Evolutionary conservation across 2,329 filamentous ascomycete genomes (phyloP), one percentile per base, ranked within the genome.

Genomic region (Elsinoe ampelina): DNA sequence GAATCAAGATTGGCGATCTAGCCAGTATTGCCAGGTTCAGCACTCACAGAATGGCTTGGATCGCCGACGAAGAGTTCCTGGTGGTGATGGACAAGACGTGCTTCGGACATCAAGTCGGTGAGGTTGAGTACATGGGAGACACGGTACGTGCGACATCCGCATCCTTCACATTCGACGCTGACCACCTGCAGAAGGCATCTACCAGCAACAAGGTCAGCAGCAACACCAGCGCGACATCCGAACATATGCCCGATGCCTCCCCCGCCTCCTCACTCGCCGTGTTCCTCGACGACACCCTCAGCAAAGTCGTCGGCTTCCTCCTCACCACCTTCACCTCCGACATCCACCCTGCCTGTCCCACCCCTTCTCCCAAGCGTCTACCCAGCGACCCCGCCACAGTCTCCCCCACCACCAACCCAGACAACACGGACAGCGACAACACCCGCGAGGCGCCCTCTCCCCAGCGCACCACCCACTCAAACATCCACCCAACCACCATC

Each of bases 101-200:
- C 39, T 55, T 55, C n/a, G 52, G 52, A 17, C 52, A 55, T 34
- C 20, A 34, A 19, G 36, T 55, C 3, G 52, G 52, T 3, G 52
- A 55, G 26, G 38, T 55, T 1, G 52, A 43, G 52, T 35, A 17
- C n/a, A 22, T 36, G 20, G 34, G 30, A n/a, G 47, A 35, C 7
- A 13, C 30, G 47, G 47, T 26, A 30, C 5, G 19, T 11, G 6
- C 20, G 13, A 12, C 41, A 22, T 30, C 3, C 30, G n/a, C 19
- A 26, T 45, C 19, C 41, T 30, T 11, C 41, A 12, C 41, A 19
- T 45, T 10, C 2, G 19, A 8, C 6, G 26, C 41, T 45, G 10
- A 45, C 41, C 6, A 11, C 19, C 10, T 11, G 41, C 19, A 42
- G 39, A 3, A 42, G 17, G 6, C 17, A 6, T 42, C 15, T 13